These are phyloP conservation scores for Zea luxurians DNA, from an alignment of 176 grass and related monocot genomes.

Conservation along the genomic window DNA sequence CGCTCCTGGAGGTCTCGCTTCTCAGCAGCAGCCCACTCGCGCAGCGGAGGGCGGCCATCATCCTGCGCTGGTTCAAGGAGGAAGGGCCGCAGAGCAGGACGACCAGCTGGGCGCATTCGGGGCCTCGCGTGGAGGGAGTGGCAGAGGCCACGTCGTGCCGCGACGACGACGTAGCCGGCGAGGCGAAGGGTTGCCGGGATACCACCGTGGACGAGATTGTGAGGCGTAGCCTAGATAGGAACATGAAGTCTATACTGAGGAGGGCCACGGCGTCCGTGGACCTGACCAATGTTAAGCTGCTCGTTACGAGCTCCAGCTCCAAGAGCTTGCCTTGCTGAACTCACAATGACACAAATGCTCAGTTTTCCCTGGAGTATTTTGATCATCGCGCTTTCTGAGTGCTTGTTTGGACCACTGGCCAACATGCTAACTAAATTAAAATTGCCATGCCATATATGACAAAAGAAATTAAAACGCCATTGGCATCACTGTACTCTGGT, in stretches of 20 bases:
- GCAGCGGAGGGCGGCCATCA: slow-evolving; percentile 62
- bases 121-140: slow-evolving; percentile 44
- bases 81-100: slow-evolving; percentile 27
- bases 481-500: too few species aligned
- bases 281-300: slow-evolving; percentile 54
- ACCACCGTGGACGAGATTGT: slow-evolving; percentile 57
- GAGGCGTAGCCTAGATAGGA: slow-evolving; percentile 77
- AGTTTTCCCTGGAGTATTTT: not conserved
- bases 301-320: slow-evolving; percentile 64
- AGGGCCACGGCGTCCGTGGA: slow-evolving; percentile 56
- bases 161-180: not conserved
- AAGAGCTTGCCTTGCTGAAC: slow-evolving; percentile 86
- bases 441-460: too few species aligned
- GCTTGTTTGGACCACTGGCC: too few species aligned
- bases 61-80: slow-evolving; percentile 79
- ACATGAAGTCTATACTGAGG: slow-evolving; percentile 64
- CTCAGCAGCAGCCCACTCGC: slow-evolving; percentile 67
- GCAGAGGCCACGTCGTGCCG: not conserved
- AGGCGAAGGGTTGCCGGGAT: slow-evolving; percentile 32
- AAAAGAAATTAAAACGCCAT: too few species aligned
- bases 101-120: slow-evolving; percentile 61
- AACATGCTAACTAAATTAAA: too few species aligned
- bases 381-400: too few species aligned
- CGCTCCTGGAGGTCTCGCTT: slow-evolving; percentile 60
- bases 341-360: not conserved